Conservation (phyloP, 2,329 filamentous ascomycete genomes). For the Aureobasidium mangrovei region DNA sequence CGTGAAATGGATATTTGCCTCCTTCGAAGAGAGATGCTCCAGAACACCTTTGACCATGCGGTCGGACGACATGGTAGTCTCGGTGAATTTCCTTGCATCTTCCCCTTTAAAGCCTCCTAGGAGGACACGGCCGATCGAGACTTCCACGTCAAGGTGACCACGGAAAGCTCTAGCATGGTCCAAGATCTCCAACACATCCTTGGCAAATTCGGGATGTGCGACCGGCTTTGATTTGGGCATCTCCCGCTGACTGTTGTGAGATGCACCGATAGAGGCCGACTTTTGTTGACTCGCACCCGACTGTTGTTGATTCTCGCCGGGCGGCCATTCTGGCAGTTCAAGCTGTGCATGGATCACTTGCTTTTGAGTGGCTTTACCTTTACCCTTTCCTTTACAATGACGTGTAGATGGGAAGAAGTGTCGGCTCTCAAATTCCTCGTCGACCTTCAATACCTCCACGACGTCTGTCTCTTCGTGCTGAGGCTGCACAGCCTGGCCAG, state of each 20-base stretch:
- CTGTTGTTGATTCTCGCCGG: background rate
- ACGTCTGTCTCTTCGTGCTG: background rate
- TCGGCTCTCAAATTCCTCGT: background rate
- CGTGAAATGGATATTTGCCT: background rate
- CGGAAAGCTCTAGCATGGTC: slow-evolving; percentile 9
- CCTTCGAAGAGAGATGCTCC: background rate
- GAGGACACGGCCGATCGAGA: slow-evolving; percentile 12
- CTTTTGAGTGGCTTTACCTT: background rate
- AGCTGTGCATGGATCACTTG: background rate
- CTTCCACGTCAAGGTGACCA: slow-evolving; percentile 14
- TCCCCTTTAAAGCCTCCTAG: background rate
- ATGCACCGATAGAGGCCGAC: background rate
- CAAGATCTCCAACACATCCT: slow-evolving; percentile 1
- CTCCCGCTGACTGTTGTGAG: background rate
- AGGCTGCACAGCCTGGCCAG: background rate
- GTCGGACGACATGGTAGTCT: background rate
- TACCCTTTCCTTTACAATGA: background rate
- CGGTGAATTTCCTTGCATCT: background rate
- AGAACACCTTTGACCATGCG: background rate
- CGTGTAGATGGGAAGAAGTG: background rate
- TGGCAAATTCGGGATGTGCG: background rate
- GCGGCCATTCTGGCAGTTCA: background rate
- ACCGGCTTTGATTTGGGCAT: background rate
- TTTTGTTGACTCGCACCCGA: background rate
- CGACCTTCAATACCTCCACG: background rate